A percentile compares a stretch with the other conserved stretches of the same genome.
Evolutionary conservation across 179 eudicot species (phyloP).

Genomic region (Drosera spatulata): DNA sequence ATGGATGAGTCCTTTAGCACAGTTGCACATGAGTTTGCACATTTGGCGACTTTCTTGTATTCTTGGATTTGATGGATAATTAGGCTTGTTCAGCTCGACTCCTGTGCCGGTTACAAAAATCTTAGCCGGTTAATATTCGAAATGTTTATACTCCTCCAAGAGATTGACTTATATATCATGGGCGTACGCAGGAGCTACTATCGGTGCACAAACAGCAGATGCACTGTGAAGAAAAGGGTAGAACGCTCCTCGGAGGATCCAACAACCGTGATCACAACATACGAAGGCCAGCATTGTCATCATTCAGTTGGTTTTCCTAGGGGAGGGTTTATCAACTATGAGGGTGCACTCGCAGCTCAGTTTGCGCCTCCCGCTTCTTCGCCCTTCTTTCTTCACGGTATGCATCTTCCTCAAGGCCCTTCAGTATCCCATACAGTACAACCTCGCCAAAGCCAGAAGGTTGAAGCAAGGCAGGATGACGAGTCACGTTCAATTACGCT

Average conservation of each 20-base stretch:
- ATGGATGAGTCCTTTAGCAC: too few relatives aligned
- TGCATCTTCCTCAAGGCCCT: conserved; percentile 24
- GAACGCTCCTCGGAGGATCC: conserved; percentile 82
- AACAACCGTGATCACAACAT: conserved; percentile 68
- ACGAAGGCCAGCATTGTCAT: conserved; percentile 96
- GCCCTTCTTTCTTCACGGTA: conserved; percentile 18
- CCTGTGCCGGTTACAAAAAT: too few relatives aligned
- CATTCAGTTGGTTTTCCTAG: conserved; percentile 71
- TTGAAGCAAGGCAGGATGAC: too few relatives aligned
- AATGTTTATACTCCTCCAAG: too few relatives aligned
- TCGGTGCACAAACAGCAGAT: conserved; percentile 84
- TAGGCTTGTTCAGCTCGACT: too few relatives aligned
- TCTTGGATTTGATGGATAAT: too few relatives aligned
- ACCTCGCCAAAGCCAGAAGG: too few relatives aligned
- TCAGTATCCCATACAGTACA: neutral
- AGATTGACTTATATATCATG: too few relatives aligned
- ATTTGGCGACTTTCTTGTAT: too few relatives aligned
- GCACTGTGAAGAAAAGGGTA: conserved; percentile 86
- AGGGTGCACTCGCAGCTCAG: conserved; percentile 27
- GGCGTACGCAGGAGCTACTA: conserved; percentile 69
- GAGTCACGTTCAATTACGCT: too few relatives aligned
- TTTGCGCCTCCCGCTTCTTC: conserved; percentile 21
- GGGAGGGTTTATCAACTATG: conserved; percentile 34
- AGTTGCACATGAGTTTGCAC: too few relatives aligned
- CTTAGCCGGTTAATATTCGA: too few relatives aligned